Evolutionary conservation across 805 yeast species (phyloP).

Genomic region (Clavispora phyllophila): DNA sequence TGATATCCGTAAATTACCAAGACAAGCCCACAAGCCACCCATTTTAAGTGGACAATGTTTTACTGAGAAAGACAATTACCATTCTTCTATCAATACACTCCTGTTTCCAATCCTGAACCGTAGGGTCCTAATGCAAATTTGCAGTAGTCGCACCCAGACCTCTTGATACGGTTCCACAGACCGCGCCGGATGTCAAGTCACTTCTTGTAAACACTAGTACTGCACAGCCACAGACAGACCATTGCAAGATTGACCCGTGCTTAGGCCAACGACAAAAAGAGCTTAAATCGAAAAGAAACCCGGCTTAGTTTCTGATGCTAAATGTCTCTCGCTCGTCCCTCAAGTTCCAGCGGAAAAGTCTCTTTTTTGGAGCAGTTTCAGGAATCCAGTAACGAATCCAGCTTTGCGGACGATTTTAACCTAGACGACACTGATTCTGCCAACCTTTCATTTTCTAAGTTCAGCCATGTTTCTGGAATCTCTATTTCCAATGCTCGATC

Average conservation of each 20-base stretch:
- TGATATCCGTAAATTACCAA: no score
- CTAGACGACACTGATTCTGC: conserved; percentile 19
- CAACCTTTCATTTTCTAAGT: conserved; percentile 33
- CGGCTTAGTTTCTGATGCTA: not conserved
- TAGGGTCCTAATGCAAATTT: no score
- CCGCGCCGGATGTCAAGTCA: not conserved
- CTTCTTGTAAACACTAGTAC: conserved; percentile 4
- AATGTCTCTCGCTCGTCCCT: not conserved
- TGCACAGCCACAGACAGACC: conserved; percentile 2
- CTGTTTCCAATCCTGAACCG: no score
- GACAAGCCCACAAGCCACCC: no score
- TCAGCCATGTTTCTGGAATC: conserved; percentile 27
- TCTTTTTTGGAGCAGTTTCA: conserved; percentile 8
- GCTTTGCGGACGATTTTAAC: conserved; percentile 24
- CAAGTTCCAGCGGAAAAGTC: conserved; percentile 1
- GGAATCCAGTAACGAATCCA: conserved; percentile 12
- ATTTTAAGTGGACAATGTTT: no score
- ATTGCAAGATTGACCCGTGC: not conserved
- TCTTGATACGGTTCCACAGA: not conserved
- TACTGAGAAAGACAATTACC: no score
- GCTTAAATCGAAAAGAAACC: not conserved
- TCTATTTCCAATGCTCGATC: conserved; percentile 11
- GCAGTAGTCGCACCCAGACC: not conserved
- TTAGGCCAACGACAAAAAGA: not conserved
- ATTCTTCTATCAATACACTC: no score